A percentile compares a stretch with the other conserved stretches of the same genome.
Evolutionary conservation across 1,284 basidiomycete species (phyloP).

Genomic region (Marasmius fiardii): DNA sequence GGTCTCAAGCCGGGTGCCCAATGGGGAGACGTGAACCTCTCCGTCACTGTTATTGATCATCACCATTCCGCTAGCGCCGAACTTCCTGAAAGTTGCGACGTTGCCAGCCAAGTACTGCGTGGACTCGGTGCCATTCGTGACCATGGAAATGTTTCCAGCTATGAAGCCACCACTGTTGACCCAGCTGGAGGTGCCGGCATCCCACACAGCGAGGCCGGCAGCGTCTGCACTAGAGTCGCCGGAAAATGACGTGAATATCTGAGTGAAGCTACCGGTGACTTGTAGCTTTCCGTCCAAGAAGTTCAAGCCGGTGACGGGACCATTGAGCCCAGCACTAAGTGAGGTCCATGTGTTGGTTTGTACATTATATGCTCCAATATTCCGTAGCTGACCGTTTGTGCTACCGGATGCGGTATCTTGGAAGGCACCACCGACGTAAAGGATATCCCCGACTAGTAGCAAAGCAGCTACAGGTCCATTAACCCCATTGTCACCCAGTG

Average conservation of each 20-base stretch:
- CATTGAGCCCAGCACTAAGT: constrained; percentile 77
- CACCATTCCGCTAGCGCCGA: constrained; percentile 71
- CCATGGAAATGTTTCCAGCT: constrained; percentile 70
- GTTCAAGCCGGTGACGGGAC: constrained; percentile 62
- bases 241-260: constrained; percentile 38
- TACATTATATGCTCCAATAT: constrained; percentile 79
- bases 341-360: constrained; percentile 64
- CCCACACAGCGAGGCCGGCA: constrained; percentile 79
- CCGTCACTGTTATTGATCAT: constrained; percentile 61
- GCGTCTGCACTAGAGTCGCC: constrained; percentile 36
- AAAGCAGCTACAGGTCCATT: constrained; percentile 76
- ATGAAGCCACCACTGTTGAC: constrained; percentile 71
- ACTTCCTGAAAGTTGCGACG: constrained; percentile 49
- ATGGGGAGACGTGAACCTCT: constrained; percentile 55
- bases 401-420: constrained; percentile 59
- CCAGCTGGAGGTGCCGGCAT: constrained; percentile 66
- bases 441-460: constrained; percentile 50
- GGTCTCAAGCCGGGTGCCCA: constrained; percentile 50
- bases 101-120: constrained; percentile 67
- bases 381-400: constrained; percentile 50
- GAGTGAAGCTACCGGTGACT: constrained; percentile 77
- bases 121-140: constrained; percentile 56
- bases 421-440: constrained; percentile 89
- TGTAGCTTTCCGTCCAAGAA: constrained; percentile 52
- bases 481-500: constrained; percentile 62